Base-by-base conservation (phyloP, 768 basidiomycete genomes). In the Pulveroboletus sp. region DNA sequence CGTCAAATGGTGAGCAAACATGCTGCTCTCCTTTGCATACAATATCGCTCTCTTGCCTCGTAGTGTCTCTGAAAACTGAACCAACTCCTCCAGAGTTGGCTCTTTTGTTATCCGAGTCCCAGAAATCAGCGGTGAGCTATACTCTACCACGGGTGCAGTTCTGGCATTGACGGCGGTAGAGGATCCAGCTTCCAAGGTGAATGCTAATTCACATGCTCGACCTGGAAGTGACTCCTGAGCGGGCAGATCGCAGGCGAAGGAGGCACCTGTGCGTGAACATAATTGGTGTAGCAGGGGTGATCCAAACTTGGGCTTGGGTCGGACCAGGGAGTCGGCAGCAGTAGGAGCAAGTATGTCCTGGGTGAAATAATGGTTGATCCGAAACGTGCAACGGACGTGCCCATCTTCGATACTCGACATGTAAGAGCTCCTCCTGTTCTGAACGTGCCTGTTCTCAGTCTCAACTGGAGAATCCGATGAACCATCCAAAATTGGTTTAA, bases 1-100 rank as follows among this genome's bases (percentile, higher is more conserved):
- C 24, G 93, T 93, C 32, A 99, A 74, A 67, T 96, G 91, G 45
- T 87, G 89, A 0, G 93, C 94, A 61, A 97, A 99, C 3, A 85
- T 81, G 36, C 90, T 89, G 55, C 79, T 82, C n/a, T 91, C 79
- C 60, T 82, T 85, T 7, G 95, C 91, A 62, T 94, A 89, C 26
- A 99, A 70, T 0, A 80, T 81, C 0, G 87, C 94, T 57, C 80
- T 85, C 69, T 85, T 90, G 12, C 93, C 91, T 61, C 83, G 83
- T 43, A 98, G 69, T 6, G 79, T 82, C 55, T 92, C 90, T 8
- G 85, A 82, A 69, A 98, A 98, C 11, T 77, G 70, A 4, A 77
- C 71, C 31, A 99, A 74, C 52, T 94, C 87, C 44, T 83, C 81
- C 18, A 96, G 65, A 5, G 85, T 84, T 1, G 95, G 93, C 55